phyloP scores from a whole-genome alignment of 2,329 filamentous ascomycete species.

The Nothophaeocryptopus gaeumannii region DNA sequence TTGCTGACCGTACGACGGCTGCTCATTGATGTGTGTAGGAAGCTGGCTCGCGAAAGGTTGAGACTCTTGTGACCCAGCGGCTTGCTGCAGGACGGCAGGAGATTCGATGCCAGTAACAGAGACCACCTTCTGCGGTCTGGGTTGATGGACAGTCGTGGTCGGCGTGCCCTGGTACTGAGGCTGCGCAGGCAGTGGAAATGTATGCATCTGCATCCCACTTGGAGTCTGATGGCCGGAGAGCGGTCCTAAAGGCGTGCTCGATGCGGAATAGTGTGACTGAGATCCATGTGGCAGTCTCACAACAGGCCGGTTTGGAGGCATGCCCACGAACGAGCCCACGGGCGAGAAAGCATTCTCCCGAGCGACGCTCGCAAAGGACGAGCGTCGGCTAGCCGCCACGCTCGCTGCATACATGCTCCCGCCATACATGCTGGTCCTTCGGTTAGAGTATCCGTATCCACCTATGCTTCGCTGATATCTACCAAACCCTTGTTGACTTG shows the following conservation, averaged over 20 bases:
- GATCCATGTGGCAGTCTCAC: conserved; percentile 74
- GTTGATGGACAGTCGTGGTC: conserved; percentile 81
- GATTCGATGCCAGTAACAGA: conserved; percentile 91
- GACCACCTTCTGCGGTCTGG: conserved; percentile 88
- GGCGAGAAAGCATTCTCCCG: conserved; percentile 78
- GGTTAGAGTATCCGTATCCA: conserved; percentile 63
- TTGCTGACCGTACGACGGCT: conserved; percentile 50
- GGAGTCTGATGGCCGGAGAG: conserved; percentile 38
- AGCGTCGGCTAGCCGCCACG: conserved; percentile 81
- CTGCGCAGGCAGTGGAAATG: conserved; percentile 55
- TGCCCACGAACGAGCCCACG: conserved; percentile 63
- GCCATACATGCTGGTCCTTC: conserved; percentile 77
- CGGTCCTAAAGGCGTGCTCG: conserved; percentile 33
- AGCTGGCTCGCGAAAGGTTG: conserved; percentile 94
- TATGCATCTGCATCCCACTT: conserved; percentile 52
- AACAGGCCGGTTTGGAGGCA: conserved; percentile 65
- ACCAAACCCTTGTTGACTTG: conserved; percentile 78
- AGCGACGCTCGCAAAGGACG: conserved; percentile 67
- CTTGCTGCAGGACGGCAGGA: conserved; percentile 62
- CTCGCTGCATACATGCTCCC: conserved; percentile 84
- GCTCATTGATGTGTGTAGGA: conserved; percentile 66
- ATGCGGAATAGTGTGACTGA: conserved; percentile 35
- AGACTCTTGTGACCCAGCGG: conserved; percentile 55
- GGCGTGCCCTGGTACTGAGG: conserved; percentile 60
- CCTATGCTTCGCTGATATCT: conserved; percentile 72